phyloP scores from a whole-genome alignment of 1,139 yeast genomes.

The Nadsonia commutata region DNA sequence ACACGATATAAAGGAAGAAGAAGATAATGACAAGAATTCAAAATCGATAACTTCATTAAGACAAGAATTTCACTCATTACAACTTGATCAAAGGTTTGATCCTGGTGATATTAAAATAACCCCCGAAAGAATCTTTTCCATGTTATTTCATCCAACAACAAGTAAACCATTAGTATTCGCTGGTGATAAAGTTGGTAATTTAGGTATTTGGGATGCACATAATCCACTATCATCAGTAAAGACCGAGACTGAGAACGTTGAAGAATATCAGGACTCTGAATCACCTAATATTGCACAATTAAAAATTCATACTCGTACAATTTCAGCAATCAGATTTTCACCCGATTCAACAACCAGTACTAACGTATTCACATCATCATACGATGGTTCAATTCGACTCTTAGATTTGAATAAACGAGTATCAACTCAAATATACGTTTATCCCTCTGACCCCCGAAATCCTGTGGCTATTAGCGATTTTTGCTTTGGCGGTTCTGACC shows the following conservation, averaged over 20 bases:
- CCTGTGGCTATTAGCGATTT: slow-evolving; percentile 27
- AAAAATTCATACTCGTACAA: slow-evolving; percentile 62
- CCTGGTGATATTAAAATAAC: slow-evolving; percentile 64
- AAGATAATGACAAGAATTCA: slow-evolving; percentile 16
- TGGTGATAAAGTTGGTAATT: slow-evolving; percentile 73
- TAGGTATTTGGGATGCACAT: slow-evolving; percentile 83
- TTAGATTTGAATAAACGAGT: slow-evolving; percentile 50
- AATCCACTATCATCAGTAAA: slow-evolving; percentile 1
- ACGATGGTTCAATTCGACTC: slow-evolving; percentile 72
- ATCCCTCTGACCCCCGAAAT: slow-evolving; percentile 16
- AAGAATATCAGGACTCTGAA: slow-evolving; percentile 23
- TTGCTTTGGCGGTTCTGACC: slow-evolving; percentile 44
- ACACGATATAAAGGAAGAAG: slow-evolving; percentile 9
- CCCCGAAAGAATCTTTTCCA: slow-evolving; percentile 56
- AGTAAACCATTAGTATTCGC: slow-evolving; percentile 55
- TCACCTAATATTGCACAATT: slow-evolving; percentile 48
- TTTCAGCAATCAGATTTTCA: slow-evolving; percentile 43
- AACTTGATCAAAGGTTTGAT: slow-evolving; percentile 40
- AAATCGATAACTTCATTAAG: slow-evolving; percentile 33
- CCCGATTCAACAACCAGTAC: slow-evolving; percentile 32
- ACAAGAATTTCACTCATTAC: slow-evolving; percentile 35
- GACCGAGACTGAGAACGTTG: slow-evolving; percentile 27
- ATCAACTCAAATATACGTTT: slow-evolving; percentile 37
- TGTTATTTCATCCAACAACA: slow-evolving; percentile 60
- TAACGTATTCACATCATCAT: slow-evolving; percentile 54